Percentiles rank a stretch among this genome's conserved stretches.
These are phyloP conservation scores for Remersonia thermophila DNA, from an alignment of 2,329 filamentous ascomycete genomes.

Conservation along the genomic window DNA sequence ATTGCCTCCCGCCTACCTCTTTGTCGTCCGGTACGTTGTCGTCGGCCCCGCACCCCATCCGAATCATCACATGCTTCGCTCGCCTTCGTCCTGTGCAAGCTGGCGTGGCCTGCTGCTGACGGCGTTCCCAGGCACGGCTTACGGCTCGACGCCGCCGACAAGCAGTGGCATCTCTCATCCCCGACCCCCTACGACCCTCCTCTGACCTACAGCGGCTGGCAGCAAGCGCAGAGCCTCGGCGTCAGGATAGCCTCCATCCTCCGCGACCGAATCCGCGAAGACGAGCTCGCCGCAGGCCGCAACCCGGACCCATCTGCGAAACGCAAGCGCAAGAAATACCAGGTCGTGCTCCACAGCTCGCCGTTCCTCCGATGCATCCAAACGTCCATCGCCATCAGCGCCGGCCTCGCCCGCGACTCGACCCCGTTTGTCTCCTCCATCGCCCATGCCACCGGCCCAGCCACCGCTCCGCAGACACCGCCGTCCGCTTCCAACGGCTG, in stretches of 20 bases:
- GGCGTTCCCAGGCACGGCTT: constrained; percentile 64
- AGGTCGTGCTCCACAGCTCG: constrained; percentile 81
- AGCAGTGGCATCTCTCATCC: constrained; percentile 86
- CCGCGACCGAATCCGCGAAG: constrained; percentile 37
- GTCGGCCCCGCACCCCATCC: neutral
- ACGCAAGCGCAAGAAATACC: constrained; percentile 45
- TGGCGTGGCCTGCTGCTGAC: too few species aligned
- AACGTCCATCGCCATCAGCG: constrained; percentile 76
- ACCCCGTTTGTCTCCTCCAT: constrained; percentile 16
- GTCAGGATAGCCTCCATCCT: constrained; percentile 68
- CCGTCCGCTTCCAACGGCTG: constrained; percentile 18
- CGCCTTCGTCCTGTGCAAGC: too few species aligned
- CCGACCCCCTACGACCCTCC: constrained; percentile 93
- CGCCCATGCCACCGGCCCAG: too few species aligned
- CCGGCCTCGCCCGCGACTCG: constrained; percentile 61
- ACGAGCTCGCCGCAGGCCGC: constrained; percentile 25
- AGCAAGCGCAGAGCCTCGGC: constrained; percentile 71
- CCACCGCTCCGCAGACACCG: constrained; percentile 13
- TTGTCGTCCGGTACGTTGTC: constrained; percentile 28
- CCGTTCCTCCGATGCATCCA: constrained; percentile 89
- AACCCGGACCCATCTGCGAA: constrained; percentile 11
- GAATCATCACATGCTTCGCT: neutral
- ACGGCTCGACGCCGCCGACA: constrained; percentile 86
- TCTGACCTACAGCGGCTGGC: constrained; percentile 87
- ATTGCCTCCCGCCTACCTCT: constrained; percentile 30